Base-by-base conservation (phyloP, 352 stramenopile species). In the Pythium phragmitis region DNA sequence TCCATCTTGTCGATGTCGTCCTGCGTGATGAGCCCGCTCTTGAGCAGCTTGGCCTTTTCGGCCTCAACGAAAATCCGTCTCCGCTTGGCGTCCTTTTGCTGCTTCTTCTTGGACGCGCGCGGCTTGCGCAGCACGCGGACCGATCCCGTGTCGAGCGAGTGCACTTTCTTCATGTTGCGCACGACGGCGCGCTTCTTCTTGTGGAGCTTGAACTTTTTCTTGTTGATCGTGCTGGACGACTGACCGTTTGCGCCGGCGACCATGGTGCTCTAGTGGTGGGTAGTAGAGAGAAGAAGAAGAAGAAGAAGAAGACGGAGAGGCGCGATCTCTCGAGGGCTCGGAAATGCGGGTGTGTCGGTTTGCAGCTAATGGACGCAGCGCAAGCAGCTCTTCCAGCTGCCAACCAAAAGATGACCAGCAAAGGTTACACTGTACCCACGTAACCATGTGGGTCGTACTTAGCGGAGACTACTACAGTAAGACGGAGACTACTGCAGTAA, bases 181-280 rank as follows among this genome's bases (percentile, higher is more conserved):
- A 82, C 54, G 65, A 91, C 72, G 7, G 75, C 72, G 56, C 87
- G 84, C 75, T 95, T 95, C 77, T 93, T 95, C 70, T 77, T 86
- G 43, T 85, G 77, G 37, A 95, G 73, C 68, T 95, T 95, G 37
- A 92, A 71, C 76, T 95, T 95, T 77, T 83, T 92, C 72, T 89
- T 89, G 82, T 95, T 95, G 70, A 85, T 87, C 6, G 73, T 77
- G 65, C 87, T 83, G 58, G 86, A 79, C 72, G 86, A 82, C 59
- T 89, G 77, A 7, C 76, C 73, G 67, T 85, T 88, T 50, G 68
- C 69, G 30, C 70, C 79, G 70, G 85, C 85, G 42, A 59, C 55
- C 67, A 65, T 62, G 51, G 45, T 68, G 42, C 19, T 19, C 34
- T 28, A 3, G 9, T 54, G 45, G 1, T 6, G 16, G 41, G 37